A percentile compares a stretch with the other conserved stretches of the same genome.
Conservation (phyloP, 495 filamentous ascomycete genomes). For the Chaetomidium leptoderma region DNA sequence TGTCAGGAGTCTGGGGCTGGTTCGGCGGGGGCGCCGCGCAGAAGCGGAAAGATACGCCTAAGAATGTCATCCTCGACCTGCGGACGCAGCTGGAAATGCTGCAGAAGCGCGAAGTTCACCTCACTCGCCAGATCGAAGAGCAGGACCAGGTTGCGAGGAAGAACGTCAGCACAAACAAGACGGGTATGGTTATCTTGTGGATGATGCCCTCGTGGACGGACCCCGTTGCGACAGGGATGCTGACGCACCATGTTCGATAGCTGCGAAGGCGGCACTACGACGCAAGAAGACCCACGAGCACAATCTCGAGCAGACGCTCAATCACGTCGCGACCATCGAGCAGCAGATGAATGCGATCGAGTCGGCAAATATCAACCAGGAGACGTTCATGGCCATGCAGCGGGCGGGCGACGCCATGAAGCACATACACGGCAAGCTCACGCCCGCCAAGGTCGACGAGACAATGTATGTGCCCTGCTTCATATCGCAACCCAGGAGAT, state of each 20-base stretch:
- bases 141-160: conserved; percentile 91
- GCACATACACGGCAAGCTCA: conserved; percentile 83
- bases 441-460: conserved; percentile 86
- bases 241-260: conserved; percentile 45
- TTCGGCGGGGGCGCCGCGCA: conserved; percentile 74
- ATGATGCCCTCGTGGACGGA: background rate
- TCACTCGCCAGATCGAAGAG: conserved; percentile 86
- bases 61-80: conserved; percentile 90
- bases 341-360: conserved; percentile 96
- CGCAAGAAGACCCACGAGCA: conserved; percentile 92
- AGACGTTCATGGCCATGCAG: conserved; percentile 93
- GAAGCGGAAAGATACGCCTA: conserved; percentile 88
- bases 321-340: conserved; percentile 87
- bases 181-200: conserved; percentile 55
- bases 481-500: background rate
- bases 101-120: conserved; percentile 89
- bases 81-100: conserved; percentile 93
- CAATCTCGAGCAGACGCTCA: conserved; percentile 80
- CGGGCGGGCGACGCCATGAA: conserved; percentile 83
- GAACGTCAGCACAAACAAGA: conserved; percentile 85
- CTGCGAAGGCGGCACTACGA: conserved; percentile 83
- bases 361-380: conserved; percentile 95
- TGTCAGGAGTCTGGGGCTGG: conserved; percentile 74
- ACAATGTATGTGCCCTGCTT: conserved; percentile 69
- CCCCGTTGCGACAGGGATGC: conserved; percentile 7